Evolutionary conservation across 2,329 filamentous ascomycete genomes (phyloP), one percentile per base, ranked within the genome.

Genomic region (Hymenoscyphus scutula): DNA sequence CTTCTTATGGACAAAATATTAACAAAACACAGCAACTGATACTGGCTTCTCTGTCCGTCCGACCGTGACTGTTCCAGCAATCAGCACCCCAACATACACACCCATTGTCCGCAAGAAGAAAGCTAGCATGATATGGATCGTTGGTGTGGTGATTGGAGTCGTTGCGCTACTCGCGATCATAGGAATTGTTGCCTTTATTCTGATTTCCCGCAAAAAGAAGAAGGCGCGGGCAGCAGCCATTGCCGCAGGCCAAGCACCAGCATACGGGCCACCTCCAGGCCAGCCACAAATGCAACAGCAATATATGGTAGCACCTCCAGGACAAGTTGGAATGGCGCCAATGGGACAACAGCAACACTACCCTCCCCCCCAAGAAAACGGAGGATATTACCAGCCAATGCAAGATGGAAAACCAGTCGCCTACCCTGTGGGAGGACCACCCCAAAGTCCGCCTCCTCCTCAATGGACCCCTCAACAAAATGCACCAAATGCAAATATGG

Each of bases 171-270:
- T 59, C 45, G 58, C 58, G n/a, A 59, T 59, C 4, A 34, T 34
- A 23, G 58, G 58, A 25, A 37, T 59, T 5, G 38, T 59, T 38
- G 58, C 58, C 5, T 59, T 59, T 27, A 59, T 59, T 27, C 30
- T 59, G 17, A 59, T 59, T 19, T 53, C 58, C 6, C 58, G 58
- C 45, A 59, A 59, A 45, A 59, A 54, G 58, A 59, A 59, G 58
- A 59, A 59, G 58, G 58, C 58, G 6, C 58, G 58, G n/a, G 58
- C 41, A 25, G 58, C 58, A 59, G 58, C 58, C 5, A 53, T 59
- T n/a, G 48, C 41, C 27, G 45, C 58, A 37, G 58, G 48, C 0
- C 41, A 53, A 59, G 45, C 34, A 7, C 32, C 51, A 1, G 34
- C n/a, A 45, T 54, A 53, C 5, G 45, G 45, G 10, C 30, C 32